Conservation (phyloP, 2,329 filamentous ascomycete genomes). For the Penicillium sp. region DNA sequence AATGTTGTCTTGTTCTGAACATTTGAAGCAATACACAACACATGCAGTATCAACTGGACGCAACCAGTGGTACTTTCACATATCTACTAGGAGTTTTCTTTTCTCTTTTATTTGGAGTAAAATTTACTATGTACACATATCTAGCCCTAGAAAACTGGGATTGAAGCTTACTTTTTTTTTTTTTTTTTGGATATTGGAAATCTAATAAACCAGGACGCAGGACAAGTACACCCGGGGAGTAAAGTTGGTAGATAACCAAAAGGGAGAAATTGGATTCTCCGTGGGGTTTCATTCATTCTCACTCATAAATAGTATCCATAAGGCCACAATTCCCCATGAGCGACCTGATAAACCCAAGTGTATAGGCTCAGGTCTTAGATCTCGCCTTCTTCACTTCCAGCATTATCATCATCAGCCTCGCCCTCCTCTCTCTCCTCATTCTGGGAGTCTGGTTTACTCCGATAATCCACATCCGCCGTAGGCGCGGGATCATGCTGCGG, state of each 20-base stretch:
- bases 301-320: background rate
- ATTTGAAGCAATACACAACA: background rate
- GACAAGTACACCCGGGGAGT: no score
- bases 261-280: background rate
- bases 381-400: conserved; percentile 46
- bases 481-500: background rate
- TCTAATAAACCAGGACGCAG: background rate
- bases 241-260: background rate
- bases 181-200: no score
- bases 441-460: background rate
- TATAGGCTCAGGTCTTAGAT: conserved; percentile 22
- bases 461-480: background rate
- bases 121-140: background rate
- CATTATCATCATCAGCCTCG: conserved; percentile 34
- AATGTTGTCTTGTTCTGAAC: background rate
- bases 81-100: background rate
- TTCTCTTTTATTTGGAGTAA: background rate
- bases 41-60: background rate
- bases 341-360: background rate
- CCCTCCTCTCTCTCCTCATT: conserved; percentile 4
- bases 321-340: background rate
- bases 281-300: background rate
- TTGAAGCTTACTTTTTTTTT: background rate
- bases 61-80: background rate
- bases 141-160: background rate